Evolutionary conservation across 768 basidiomycete genomes (phyloP).

Genomic region (Suillus paluster): DNA sequence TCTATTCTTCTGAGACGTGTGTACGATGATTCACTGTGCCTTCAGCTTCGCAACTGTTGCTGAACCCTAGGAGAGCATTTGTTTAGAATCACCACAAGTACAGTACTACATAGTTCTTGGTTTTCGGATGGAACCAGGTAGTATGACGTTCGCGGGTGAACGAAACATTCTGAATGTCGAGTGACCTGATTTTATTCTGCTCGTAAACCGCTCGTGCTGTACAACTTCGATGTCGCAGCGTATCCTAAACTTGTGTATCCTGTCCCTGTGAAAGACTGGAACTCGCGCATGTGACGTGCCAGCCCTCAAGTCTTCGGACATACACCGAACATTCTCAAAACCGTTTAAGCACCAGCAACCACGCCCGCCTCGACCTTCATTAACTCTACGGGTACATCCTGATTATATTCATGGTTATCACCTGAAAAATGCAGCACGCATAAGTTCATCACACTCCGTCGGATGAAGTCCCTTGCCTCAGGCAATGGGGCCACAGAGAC

Average conservation of each 20-base stretch:
- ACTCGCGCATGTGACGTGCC: not conserved
- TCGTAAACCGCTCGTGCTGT: too few species aligned
- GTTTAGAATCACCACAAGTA: not conserved
- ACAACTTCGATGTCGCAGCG: not conserved
- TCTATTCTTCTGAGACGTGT: not conserved
- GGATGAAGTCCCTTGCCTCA: too few species aligned
- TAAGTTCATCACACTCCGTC: not conserved
- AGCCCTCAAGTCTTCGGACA: too few species aligned
- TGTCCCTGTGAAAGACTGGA: not conserved
- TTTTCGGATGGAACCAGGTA: not conserved
- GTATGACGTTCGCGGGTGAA: not conserved
- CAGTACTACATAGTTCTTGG: not conserved
- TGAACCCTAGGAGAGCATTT: not conserved
- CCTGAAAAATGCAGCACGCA: not conserved
- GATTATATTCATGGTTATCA: not conserved
- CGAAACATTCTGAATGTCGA: too few species aligned
- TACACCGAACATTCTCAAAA: too few species aligned
- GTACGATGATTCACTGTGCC: not conserved
- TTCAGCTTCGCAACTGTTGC: not conserved
- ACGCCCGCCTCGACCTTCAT: too few species aligned
- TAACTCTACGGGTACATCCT: not conserved
- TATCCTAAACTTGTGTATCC: not conserved
- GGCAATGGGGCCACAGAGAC: too few species aligned
- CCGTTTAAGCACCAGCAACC: not conserved
- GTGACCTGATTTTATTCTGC: not conserved